These are phyloP conservation scores for Trichoderma asperelloides DNA, from an alignment of 495 filamentous ascomycete species.

Conservation along the genomic window DNA sequence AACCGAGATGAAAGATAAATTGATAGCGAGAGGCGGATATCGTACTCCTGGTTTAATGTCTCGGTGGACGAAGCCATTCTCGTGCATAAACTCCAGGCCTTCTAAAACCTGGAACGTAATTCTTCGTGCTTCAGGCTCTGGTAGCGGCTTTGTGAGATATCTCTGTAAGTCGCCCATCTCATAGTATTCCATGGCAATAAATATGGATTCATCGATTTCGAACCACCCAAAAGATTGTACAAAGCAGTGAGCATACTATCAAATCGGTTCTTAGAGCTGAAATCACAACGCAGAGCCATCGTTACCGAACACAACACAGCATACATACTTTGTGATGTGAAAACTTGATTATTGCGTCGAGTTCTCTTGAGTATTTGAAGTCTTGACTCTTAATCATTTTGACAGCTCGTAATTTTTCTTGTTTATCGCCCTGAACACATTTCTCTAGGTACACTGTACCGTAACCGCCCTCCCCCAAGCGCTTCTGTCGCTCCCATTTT, in stretches of 20 bases:
- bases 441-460: slow-evolving; percentile 3
- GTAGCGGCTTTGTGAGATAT: slow-evolving; percentile 13
- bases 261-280: neutral
- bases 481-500: neutral
- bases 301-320: neutral
- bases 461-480: neutral
- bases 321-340: slow-evolving; percentile 9
- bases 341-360: slow-evolving; percentile 12
- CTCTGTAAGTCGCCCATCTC: slow-evolving; percentile 22
- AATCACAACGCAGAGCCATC: neutral
- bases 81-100: slow-evolving; percentile 39
- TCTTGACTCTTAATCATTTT: slow-evolving; percentile 7
- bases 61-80: slow-evolving; percentile 38
- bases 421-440: neutral
- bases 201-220: slow-evolving; percentile 20
- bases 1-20: neutral
- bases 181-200: slow-evolving; percentile 36
- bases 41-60: slow-evolving; percentile 40
- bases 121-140: slow-evolving; percentile 27
- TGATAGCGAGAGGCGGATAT: neutral
- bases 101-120: slow-evolving; percentile 36
- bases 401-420: neutral
- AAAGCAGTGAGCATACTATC: slow-evolving; percentile 19
- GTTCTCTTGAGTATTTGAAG: slow-evolving; percentile 10
- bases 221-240: slow-evolving; percentile 36